Evolutionary conservation across 192 early-diverging fungal genomes (phyloP).

Genomic region (Coemansia sp.): DNA sequence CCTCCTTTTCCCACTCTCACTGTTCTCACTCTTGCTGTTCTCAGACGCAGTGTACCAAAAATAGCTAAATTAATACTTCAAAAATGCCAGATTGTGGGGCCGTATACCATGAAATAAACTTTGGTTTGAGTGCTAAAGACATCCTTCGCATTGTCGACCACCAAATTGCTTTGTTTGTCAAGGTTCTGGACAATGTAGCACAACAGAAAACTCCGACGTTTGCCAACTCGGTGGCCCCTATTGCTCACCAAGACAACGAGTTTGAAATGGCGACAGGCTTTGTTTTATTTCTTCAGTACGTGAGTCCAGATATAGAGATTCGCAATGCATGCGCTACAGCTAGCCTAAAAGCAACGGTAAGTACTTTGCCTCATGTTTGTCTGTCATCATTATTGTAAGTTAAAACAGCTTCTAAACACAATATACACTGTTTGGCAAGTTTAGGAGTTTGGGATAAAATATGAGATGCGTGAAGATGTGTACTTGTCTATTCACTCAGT

Average conservation of each 20-base stretch:
- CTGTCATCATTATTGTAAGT: slow-evolving; percentile 11
- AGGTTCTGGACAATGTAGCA: slow-evolving; percentile 9
- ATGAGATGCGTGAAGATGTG: slow-evolving; percentile 53
- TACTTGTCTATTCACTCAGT: slow-evolving; percentile 49
- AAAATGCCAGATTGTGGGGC: background rate
- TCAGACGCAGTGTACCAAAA: background rate
- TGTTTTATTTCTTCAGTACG: slow-evolving; percentile 22
- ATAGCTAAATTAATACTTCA: background rate
- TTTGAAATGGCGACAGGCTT: slow-evolving; percentile 6
- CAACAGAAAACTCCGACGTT: slow-evolving; percentile 17
- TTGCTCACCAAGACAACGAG: slow-evolving; percentile 29
- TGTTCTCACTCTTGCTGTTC: background rate
- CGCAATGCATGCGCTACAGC: slow-evolving; percentile 65
- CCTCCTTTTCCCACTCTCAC: background rate
- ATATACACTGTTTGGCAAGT: background rate
- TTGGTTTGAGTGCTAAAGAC: background rate
- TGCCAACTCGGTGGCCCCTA: slow-evolving; percentile 17
- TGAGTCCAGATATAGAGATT: slow-evolving; percentile 52
- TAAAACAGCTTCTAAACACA: background rate
- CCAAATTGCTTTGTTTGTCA: background rate
- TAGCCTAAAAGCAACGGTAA: slow-evolving; percentile 38
- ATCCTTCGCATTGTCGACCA: background rate
- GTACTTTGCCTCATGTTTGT: background rate
- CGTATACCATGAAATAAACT: background rate
- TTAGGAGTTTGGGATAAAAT: slow-evolving; percentile 2